A percentile compares a stretch with the other conserved stretches of the same genome.
These are phyloP conservation scores for Grigorovia transvaalensis DNA, from an alignment of 805 yeast genomes.

Conservation along the genomic window DNA sequence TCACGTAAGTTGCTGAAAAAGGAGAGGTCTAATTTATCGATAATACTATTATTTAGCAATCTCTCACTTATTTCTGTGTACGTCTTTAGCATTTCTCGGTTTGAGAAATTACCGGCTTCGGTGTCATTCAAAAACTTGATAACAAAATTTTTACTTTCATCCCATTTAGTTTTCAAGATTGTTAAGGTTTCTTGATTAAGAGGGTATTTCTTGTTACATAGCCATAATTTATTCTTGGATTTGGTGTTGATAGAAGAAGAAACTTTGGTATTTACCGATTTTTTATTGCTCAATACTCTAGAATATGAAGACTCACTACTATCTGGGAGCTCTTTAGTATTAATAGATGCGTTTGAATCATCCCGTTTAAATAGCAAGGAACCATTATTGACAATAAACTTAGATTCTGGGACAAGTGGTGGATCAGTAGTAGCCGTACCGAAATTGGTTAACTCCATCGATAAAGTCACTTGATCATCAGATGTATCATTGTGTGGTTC, in stretches of 20 bases:
- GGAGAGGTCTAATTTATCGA: slow-evolving; percentile 25
- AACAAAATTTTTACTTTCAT: slow-evolving; percentile 7
- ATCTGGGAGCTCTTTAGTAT: not conserved
- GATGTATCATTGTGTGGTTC: not conserved
- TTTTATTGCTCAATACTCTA: slow-evolving; percentile 18
- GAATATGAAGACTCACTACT: not conserved
- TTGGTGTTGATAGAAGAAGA: slow-evolving; percentile 13
- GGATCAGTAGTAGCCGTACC: not conserved
- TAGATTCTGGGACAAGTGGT: not conserved
- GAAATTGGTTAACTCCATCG: not conserved
- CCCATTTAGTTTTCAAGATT: slow-evolving; percentile 12
- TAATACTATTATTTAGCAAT: slow-evolving; percentile 16
- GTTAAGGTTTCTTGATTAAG: slow-evolving; percentile 15
- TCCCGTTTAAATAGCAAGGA: not conserved
- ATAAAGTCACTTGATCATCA: too few relatives aligned
- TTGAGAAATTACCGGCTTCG: slow-evolving; percentile 5
- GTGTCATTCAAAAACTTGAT: slow-evolving; percentile 4
- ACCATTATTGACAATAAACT: not conserved
- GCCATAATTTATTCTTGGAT: not conserved
- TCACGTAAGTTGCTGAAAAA: slow-evolving; percentile 21
- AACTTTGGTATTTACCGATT: slow-evolving; percentile 22
- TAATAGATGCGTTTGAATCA: not conserved
- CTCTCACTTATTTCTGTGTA: slow-evolving; percentile 26
- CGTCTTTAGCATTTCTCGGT: slow-evolving; percentile 18
- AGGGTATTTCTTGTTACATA: slow-evolving; percentile 10